A percentile compares a stretch with the other conserved stretches of the same genome.
Conservation (phyloP, 2,329 filamentous ascomycete genomes). For the Hypoxylon sp. region DNA sequence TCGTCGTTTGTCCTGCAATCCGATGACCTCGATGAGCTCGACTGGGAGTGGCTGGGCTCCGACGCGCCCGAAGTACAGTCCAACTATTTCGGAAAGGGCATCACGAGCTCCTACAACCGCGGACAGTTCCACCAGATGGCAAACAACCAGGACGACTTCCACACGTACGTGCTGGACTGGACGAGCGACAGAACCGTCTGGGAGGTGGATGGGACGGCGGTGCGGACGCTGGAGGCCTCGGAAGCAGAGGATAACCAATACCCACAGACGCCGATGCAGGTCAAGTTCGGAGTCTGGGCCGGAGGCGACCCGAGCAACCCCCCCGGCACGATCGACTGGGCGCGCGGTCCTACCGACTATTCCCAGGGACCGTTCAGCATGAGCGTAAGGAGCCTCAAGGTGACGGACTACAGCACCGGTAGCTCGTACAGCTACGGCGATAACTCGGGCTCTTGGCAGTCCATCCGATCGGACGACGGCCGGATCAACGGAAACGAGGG, state of each 20-base stretch:
- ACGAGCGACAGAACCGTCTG: constrained; percentile 84
- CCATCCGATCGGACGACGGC: constrained; percentile 83
- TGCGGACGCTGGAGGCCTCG: constrained; percentile 75
- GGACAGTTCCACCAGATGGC: constrained; percentile 77
- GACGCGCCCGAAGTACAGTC: constrained; percentile 82
- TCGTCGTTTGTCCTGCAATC: constrained; percentile 92
- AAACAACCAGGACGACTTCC: constrained; percentile 77
- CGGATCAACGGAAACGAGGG: constrained; percentile 73
- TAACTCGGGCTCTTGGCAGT: constrained; percentile 78
- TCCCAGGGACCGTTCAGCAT: constrained; percentile 84
- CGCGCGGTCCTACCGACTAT: constrained; percentile 86
- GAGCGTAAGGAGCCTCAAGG: constrained; percentile 76
- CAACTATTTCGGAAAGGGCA: constrained; percentile 97
- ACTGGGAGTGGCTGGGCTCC: constrained; percentile 94
- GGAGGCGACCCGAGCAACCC: constrained; percentile 85
- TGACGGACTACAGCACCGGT: constrained; percentile 94
- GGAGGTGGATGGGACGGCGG: constrained; percentile 79
- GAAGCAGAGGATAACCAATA: constrained; percentile 79
- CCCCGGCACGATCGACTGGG: constrained; percentile 87
- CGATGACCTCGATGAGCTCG: constrained; percentile 93
- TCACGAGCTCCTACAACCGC: constrained; percentile 84
- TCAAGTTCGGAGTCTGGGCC: constrained; percentile 92
- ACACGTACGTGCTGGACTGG: constrained; percentile 94
- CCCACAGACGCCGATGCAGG: constrained; percentile 93
- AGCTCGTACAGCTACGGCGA: constrained; percentile 84